Evolutionary conservation across 2,329 filamentous ascomycete species (phyloP), one percentile per base, ranked within the genome.

Genomic region (Paraphoma chrysanthemicola): DNA sequence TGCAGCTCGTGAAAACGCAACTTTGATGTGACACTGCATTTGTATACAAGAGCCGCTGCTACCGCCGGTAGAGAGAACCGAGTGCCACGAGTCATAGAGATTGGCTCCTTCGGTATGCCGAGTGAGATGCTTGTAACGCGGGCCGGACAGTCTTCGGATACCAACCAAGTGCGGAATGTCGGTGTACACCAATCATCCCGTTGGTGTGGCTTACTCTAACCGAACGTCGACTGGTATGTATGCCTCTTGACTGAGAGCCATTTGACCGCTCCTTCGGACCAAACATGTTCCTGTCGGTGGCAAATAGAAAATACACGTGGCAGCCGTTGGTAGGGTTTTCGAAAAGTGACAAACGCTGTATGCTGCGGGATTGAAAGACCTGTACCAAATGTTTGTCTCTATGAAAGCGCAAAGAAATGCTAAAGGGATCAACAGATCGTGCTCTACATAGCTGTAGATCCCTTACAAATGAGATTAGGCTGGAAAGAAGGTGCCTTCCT

Each of bases 61-160:
- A 44, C 63, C 62, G 62, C 64, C 36, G 39, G 14, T 44, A 44
- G 53, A 58, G 46, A 31, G 23, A n/a, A 39, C 17, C 29, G 9
- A 31, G 23, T 29, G 9, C 11, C 50, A 18, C 38, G 51, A 57
- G 42, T 43, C 42, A 43, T 62, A 42, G n/a, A 42, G 39, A 43
- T 30, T 3, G 28, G 30, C 29, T 7, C 48, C 36, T 51, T 66
- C 67, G 67, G 67, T 51, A 67, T 68, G 53, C 67, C 67, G 65
- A 63, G 48, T 44, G 54, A 53, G 52, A 23, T 51, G 33, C 47
- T 45, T 43, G 36, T 51, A 29, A 53, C 38, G 14, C 18, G 42
- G 31, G 18, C 30, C 30, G 41, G 48, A 43, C 56, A 65, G 9
- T 36, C 14, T 14, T 36, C 33, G 10, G 10, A 54, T 63, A 45